A percentile compares a stretch with the other conserved stretches of the same genome.
Evolutionary conservation across 129 eudicot species (phyloP).

Genomic region (Flaveria linearis): DNA sequence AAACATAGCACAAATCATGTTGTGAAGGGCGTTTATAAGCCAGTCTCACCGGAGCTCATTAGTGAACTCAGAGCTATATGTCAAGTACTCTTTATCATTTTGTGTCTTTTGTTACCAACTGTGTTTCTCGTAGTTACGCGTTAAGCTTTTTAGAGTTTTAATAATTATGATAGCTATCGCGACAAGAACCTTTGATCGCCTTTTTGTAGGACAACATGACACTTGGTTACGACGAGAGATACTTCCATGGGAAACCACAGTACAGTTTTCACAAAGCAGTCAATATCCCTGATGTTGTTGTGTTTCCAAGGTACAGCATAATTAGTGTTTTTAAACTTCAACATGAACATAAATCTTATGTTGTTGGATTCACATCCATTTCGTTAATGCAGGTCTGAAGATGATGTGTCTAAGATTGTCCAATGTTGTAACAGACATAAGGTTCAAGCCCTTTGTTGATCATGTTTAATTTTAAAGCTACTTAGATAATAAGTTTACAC

Average conservation of each 20-base stretch:
- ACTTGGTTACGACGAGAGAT: slow-evolving; percentile 79
- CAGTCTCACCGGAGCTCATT: slow-evolving; percentile 69
- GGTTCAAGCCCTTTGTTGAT: slow-evolving; percentile 43
- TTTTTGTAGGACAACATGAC: slow-evolving; percentile 68
- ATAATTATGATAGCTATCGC: background rate
- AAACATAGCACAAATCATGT: slow-evolving; percentile 64
- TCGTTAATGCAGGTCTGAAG: slow-evolving; percentile 71
- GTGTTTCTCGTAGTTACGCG: background rate
- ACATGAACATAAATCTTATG: background rate
- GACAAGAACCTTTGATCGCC: background rate
- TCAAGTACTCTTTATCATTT: slow-evolving; percentile 45
- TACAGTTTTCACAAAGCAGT: slow-evolving; percentile 94
- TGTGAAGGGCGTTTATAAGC: slow-evolving; percentile 66
- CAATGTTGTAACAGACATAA: slow-evolving; percentile 70
- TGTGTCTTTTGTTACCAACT: background rate
- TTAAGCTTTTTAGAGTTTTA: no score
- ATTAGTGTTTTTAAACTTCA: background rate
- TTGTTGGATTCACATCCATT: background rate
- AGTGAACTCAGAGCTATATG: slow-evolving; percentile 74
- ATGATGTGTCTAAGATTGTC: slow-evolving; percentile 79
- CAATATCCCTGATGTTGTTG: slow-evolving; percentile 89
- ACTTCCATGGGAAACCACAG: slow-evolving; percentile 93
- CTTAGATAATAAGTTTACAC: background rate
- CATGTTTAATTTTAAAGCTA: background rate
- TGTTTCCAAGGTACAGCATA: slow-evolving; percentile 65